Evolutionary conservation across 176 grass and related monocot genomes (phyloP), one percentile per base, ranked within the genome.

Genomic region (Elymus sibiricus): DNA sequence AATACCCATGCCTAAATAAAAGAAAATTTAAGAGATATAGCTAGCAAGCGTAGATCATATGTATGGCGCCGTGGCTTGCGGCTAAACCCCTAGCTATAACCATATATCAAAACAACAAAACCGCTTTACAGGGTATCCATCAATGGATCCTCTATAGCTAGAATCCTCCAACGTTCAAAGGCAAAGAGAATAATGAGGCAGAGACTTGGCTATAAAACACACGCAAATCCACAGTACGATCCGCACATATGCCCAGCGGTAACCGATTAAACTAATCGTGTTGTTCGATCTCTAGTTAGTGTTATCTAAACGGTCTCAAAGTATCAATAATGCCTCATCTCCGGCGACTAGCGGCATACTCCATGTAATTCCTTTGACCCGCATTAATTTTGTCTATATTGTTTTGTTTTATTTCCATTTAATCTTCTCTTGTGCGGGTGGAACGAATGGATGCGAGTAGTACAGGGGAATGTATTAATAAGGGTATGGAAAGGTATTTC

Each of bases 171-270:
- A 78, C 24, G 58, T 79, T 38, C 14, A 79, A 79, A 79, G 77
- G 63, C 83, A 82, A 53, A 78, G 44, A 71, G 83, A 90, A 86
- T 82, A 86, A 82, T 34, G 61, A 51, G 68, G 79, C 88, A 82
- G 83, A 60, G 64, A 29, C 49, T 71, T 82, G 53, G 63, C 29
- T 29, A 82, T 86, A 79, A 86, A 51, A 31, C 69, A 53, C 49
- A 60, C 78, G 83, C 39, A 70, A 90, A 90, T 62, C 64, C n/a
- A 86, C 86, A 78, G 83, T 90, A 90, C 83, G 63, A 71, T 78
- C 70, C 78, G 51, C 88, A 82, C 88, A 35, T 35, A 83, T 81
- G 62, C 83, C 88, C 70, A 51, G 70, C 70, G 83, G 88, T 24
- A 73, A 68, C 68, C 9, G 51, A 69, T 13, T 71, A 71, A 71